A percentile compares a stretch with the other conserved stretches of the same genome.
phyloP scores from a whole-genome alignment of 495 filamentous ascomycete species.

The Ramalina intermedia region DNA sequence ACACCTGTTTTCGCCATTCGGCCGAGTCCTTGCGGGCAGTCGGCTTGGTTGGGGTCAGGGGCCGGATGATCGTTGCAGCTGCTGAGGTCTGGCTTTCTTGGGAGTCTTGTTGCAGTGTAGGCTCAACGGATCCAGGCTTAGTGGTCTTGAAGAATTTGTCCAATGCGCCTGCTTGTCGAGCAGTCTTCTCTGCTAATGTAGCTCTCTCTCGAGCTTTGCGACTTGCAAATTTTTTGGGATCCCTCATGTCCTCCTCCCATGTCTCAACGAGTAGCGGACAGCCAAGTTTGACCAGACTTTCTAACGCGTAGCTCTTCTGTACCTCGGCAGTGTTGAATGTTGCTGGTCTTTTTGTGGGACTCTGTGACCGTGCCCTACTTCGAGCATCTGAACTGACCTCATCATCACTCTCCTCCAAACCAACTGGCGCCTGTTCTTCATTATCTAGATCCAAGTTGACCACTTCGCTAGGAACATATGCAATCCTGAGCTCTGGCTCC shows the following conservation, averaged over 20 bases:
- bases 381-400: slow-evolving; percentile 14
- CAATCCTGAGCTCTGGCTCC: slow-evolving; percentile 59
- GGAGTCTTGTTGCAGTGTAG: not conserved
- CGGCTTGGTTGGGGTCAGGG: not conserved
- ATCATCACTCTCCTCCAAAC: slow-evolving; percentile 34
- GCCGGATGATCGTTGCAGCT: not conserved
- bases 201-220: slow-evolving; percentile 15
- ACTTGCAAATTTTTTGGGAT: slow-evolving; percentile 30
- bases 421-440: slow-evolving; percentile 33
- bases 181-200: not conserved
- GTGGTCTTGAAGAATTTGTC: slow-evolving; percentile 13
- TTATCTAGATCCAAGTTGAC: slow-evolving; percentile 59
- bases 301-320: slow-evolving; percentile 64
- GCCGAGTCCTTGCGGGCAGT: no score
- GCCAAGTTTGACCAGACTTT: slow-evolving; percentile 52
- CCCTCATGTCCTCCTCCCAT: slow-evolving; percentile 53
- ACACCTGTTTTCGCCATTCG: no score
- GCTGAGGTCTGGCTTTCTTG: not conserved
- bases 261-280: slow-evolving; percentile 58
- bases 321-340: slow-evolving; percentile 49
- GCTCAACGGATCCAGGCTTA: slow-evolving; percentile 1
- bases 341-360: slow-evolving; percentile 39
- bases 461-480: slow-evolving; percentile 60
- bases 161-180: slow-evolving; percentile 3
- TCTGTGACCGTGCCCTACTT: slow-evolving; percentile 15